A percentile compares a stretch with the other conserved stretches of the same genome.
These are phyloP conservation scores for Centrapalus pauciflorus DNA, from an alignment of 129 eudicot species.

Conservation along the genomic window DNA sequence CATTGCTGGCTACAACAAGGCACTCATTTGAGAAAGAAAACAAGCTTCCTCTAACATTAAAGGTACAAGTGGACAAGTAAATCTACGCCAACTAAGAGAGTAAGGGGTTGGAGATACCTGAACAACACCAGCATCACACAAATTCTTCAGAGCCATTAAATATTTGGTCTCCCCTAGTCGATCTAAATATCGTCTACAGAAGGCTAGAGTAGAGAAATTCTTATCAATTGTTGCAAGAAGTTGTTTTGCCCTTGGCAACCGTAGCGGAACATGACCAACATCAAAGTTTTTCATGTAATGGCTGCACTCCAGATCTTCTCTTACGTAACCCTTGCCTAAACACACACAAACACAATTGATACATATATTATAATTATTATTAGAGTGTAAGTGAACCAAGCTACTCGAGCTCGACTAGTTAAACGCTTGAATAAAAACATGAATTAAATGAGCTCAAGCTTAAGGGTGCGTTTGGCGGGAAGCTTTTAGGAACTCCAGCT, in stretches of 20 bases:
- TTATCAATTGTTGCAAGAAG: slow-evolving; percentile 88
- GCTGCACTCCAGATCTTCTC: slow-evolving; percentile 99
- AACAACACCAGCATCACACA: slow-evolving; percentile 97
- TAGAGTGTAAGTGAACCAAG: too few species aligned
- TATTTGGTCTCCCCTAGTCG: slow-evolving; percentile 96
- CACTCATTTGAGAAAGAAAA: neutral
- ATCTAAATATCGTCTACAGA: slow-evolving; percentile 94
- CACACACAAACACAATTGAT: neutral
- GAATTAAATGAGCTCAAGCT: too few species aligned
- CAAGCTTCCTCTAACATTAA: too few species aligned
- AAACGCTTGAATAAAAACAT: too few species aligned
- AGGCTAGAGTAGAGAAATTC: slow-evolving; percentile 92
- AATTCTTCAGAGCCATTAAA: slow-evolving; percentile 92
- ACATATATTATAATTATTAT: too few species aligned
- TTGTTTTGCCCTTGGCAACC: slow-evolving; percentile 96
- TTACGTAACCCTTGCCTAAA: slow-evolving; percentile 89
- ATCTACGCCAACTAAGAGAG: too few species aligned
- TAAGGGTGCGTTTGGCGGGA: too few species aligned
- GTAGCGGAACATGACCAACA: slow-evolving; percentile 81
- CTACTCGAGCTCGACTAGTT: too few species aligned
- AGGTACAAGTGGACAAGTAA: too few species aligned
- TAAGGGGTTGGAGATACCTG: slow-evolving; percentile 50
- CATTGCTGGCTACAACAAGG: too few species aligned
- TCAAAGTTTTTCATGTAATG: slow-evolving; percentile 99
- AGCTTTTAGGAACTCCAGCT: too few species aligned